Percentiles rank a stretch among this genome's conserved stretches.
Evolutionary conservation across 2,329 filamentous ascomycete species (phyloP).

Genomic region (Zymoseptoria tritici): DNA sequence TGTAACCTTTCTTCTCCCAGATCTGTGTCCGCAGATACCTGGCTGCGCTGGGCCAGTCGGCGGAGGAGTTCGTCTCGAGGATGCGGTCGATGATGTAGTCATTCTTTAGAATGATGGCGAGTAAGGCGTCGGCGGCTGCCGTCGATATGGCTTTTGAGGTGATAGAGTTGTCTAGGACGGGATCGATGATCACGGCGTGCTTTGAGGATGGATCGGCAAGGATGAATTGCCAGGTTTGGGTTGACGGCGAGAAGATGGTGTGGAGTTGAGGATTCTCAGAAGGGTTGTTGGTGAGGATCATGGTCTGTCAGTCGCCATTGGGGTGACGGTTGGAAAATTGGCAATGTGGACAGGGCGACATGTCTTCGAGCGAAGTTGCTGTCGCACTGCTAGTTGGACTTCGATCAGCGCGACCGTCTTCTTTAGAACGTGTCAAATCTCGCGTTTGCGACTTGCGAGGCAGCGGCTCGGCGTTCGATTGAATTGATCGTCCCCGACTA

Average conservation of each 20-base stretch:
- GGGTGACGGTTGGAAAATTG: background rate
- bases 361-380: background rate
- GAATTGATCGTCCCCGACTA: no score
- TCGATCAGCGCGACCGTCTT: no score
- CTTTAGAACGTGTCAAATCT: background rate
- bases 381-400: background rate
- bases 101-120: conserved; percentile 38
- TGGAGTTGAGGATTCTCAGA: conserved; percentile 21
- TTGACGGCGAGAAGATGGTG: conserved; percentile 33
- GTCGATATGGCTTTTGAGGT: conserved; percentile 42
- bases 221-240: conserved; percentile 54
- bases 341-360: background rate
- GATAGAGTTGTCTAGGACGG: conserved; percentile 52
- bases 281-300: background rate
- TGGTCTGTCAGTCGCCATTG: background rate
- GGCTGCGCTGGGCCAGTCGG: conserved; percentile 54
- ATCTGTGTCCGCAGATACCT: conserved; percentile 49
- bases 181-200: conserved; percentile 52
- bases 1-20: conserved; percentile 26
- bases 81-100: conserved; percentile 46
- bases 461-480: background rate
- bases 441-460: background rate
- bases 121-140: conserved; percentile 44
- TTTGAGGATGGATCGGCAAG: conserved; percentile 47
- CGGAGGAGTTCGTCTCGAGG: conserved; percentile 57